A percentile compares a stretch with the other conserved stretches of the same genome.
Evolutionary conservation across 2,329 filamentous ascomycete genomes (phyloP).

Genomic region (Curvularia eragrostidis): DNA sequence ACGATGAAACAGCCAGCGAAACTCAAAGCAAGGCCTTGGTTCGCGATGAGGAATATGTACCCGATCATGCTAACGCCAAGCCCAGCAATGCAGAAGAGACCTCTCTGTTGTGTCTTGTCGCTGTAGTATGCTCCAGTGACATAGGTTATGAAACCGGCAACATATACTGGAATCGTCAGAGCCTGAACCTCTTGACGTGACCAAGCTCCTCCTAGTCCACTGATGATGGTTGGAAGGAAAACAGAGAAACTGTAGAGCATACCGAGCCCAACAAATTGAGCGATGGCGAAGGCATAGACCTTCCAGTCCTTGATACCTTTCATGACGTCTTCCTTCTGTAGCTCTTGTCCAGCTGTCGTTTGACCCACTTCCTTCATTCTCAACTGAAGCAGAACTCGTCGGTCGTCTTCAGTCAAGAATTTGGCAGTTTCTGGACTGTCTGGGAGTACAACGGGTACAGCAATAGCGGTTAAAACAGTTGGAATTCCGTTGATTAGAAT

Average conservation of each 20-base stretch:
- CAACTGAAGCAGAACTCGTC: conserved; percentile 27
- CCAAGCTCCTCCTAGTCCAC: conserved; percentile 35
- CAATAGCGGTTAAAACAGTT: conserved; percentile 48
- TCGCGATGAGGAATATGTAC: conserved; percentile 53
- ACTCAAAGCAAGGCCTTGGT: conserved; percentile 26
- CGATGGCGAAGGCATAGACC: conserved; percentile 49
- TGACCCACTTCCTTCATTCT: conserved; percentile 51
- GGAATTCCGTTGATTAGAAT: conserved; percentile 43
- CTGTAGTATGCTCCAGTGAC: conserved; percentile 33
- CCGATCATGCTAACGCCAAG: conserved; percentile 54
- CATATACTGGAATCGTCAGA: conserved; percentile 43
- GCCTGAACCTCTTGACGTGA: conserved; percentile 35
- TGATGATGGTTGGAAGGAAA: conserved; percentile 43
- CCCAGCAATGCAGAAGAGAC: conserved; percentile 35
- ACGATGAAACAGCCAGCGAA: conserved; percentile 41
- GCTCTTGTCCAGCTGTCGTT: conserved; percentile 55
- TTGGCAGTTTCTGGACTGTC: conserved; percentile 53
- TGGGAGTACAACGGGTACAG: conserved; percentile 59
- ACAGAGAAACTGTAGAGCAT: conserved; percentile 38
- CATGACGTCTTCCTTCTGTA: conserved; percentile 56
- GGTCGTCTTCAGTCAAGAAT: conserved; percentile 37
- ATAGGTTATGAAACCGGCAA: conserved; percentile 33
- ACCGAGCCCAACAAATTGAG: conserved; percentile 51
- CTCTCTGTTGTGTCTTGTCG: conserved; percentile 37
- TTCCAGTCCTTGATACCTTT: conserved; percentile 53